phyloP scores from a whole-genome alignment of 768 basidiomycete genomes.

The Hericium erinaceus region DNA sequence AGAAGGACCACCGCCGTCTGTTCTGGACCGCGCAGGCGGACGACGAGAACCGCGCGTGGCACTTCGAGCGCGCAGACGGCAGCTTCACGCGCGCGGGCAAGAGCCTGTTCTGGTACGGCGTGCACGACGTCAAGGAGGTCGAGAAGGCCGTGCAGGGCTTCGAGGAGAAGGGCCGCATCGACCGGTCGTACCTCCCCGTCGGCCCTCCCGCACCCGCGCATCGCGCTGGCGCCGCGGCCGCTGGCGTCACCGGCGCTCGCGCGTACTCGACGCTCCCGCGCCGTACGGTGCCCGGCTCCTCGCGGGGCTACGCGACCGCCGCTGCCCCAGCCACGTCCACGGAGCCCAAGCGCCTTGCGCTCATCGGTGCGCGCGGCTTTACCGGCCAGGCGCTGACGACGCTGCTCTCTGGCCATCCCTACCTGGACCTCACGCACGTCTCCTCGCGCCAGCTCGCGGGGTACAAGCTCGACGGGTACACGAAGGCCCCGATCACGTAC shows the following conservation, averaged over 20 bases:
- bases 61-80: constrained; percentile 96
- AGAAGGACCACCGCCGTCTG: constrained; percentile 84
- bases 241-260: constrained; percentile 28
- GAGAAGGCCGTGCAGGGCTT: constrained; percentile 66
- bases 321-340: constrained; percentile 34
- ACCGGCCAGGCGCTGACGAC: constrained; percentile 89
- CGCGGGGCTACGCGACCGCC: constrained; percentile 76
- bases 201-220: constrained; percentile 60
- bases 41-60: constrained; percentile 96
- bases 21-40: constrained; percentile 98
- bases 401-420: constrained; percentile 81
- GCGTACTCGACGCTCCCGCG: constrained; percentile 53
- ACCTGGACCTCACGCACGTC: constrained; percentile 86
- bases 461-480: constrained; percentile 67
- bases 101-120: constrained; percentile 96
- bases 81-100: constrained; percentile 92
- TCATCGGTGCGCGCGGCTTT: constrained; percentile 94
- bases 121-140: constrained; percentile 85
- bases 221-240: constrained; percentile 25
- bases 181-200: constrained; percentile 85
- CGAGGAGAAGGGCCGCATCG: constrained; percentile 74
- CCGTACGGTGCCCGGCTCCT: constrained; percentile 34
- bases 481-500: constrained; percentile 65
- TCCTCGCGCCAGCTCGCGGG: constrained; percentile 94
- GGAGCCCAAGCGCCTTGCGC: constrained; percentile 79